A percentile compares a stretch with the other conserved stretches of the same genome.
These are phyloP conservation scores for Kalmusia sp. DNA, from an alignment of 2,329 filamentous ascomycete species.

Conservation along the genomic window DNA sequence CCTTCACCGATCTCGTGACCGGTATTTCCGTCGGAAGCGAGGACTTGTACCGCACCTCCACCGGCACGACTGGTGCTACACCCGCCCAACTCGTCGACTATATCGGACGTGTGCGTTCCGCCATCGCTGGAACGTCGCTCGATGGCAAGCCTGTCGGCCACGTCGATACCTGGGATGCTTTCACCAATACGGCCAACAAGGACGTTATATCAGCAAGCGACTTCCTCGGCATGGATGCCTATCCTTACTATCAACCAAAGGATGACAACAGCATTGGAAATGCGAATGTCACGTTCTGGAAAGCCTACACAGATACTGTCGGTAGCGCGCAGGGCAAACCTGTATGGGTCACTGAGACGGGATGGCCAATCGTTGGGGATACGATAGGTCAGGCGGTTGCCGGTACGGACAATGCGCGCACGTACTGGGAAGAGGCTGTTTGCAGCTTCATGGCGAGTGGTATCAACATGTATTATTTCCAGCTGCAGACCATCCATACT, in stretches of 20 bases:
- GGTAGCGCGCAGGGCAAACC: conserved; percentile 60
- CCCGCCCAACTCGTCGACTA: conserved; percentile 70
- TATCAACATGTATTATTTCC: conserved; percentile 7
- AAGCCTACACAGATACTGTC: conserved; percentile 49
- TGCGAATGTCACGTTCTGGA: conserved; percentile 70
- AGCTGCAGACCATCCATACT: not conserved
- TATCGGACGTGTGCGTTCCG: conserved; percentile 70
- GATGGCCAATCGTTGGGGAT: conserved; percentile 66
- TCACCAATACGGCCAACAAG: conserved; percentile 72
- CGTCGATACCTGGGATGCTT: conserved; percentile 82
- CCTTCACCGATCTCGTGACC: conserved; percentile 70
- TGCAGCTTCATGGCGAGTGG: not conserved
- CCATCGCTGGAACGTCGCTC: conserved; percentile 68
- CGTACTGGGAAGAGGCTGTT: not conserved
- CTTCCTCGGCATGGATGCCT: conserved; percentile 84
- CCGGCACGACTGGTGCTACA: conserved; percentile 67
- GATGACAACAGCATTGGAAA: conserved; percentile 61
- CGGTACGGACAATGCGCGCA: not conserved
- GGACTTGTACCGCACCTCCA: conserved; percentile 69
- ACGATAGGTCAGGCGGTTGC: not conserved
- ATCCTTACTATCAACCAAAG: conserved; percentile 82
- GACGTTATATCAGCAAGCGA: conserved; percentile 73
- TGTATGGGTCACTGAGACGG: conserved; percentile 87
- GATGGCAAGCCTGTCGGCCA: conserved; percentile 72
- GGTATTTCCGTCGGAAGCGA: conserved; percentile 87